phyloP scores from a whole-genome alignment of 1,284 basidiomycete genomes.

The Ceratobasidium sp. region DNA sequence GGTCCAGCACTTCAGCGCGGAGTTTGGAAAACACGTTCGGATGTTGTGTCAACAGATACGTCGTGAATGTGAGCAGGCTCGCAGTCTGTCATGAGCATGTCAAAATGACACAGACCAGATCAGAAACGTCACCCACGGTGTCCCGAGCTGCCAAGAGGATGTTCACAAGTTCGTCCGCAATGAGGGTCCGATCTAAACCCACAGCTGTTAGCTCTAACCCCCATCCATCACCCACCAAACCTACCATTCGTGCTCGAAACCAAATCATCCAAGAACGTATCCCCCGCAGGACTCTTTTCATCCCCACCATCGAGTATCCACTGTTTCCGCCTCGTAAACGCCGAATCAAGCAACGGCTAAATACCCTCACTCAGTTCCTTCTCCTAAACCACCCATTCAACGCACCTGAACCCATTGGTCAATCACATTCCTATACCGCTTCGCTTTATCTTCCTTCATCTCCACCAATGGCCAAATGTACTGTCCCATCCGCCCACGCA shows the following conservation, averaged over 20 bases:
- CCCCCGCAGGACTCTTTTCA: slow-evolving; percentile 13
- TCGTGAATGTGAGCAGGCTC: slow-evolving; percentile 9
- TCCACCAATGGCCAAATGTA: background rate
- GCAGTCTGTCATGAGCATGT: slow-evolving; percentile 23
- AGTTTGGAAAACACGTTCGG: slow-evolving; percentile 49
- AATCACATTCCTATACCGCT: background rate
- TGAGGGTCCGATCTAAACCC: slow-evolving; percentile 50
- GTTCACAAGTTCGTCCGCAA: slow-evolving; percentile 56
- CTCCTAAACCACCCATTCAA: background rate
- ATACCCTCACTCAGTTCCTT: background rate
- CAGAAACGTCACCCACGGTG: slow-evolving; percentile 50
- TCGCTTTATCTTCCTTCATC: slow-evolving; percentile 3
- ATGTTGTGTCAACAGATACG: slow-evolving; percentile 54
- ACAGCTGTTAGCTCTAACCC: background rate
- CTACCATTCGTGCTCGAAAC: slow-evolving; percentile 51
- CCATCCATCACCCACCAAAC: slow-evolving; percentile 1
- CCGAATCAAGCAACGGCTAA: slow-evolving; percentile 11
- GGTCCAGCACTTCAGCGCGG: slow-evolving; percentile 47
- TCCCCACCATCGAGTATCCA: slow-evolving; percentile 12
- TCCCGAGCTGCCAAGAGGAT: slow-evolving; percentile 55
- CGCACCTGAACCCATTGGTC: slow-evolving; percentile 12
- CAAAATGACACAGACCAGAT: background rate
- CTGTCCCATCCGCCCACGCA: slow-evolving; percentile 11
- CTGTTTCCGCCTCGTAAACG: slow-evolving; percentile 13
- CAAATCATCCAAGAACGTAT: slow-evolving; percentile 51